Conservation (phyloP, 2,329 filamentous ascomycete genomes). For the Fusarium brachygibbosum region DNA sequence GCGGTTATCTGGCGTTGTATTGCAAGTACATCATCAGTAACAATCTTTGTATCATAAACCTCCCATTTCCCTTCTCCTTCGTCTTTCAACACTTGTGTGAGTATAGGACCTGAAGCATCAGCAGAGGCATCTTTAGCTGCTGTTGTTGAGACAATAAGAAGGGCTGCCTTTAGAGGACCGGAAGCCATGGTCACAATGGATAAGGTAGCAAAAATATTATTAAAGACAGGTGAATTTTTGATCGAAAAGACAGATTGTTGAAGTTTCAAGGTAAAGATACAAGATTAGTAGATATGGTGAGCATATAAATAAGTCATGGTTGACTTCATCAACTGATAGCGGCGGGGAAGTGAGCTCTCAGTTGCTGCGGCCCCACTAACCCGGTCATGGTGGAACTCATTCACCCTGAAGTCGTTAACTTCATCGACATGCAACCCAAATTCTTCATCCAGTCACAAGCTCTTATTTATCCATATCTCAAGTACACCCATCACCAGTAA, state of each 20-base stretch:
- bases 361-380: slow-evolving; percentile 40
- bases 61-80: slow-evolving; percentile 80
- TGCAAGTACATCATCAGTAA: slow-evolving; percentile 78
- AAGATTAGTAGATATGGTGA: not conserved
- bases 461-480: slow-evolving; percentile 11
- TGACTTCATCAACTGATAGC: slow-evolving; percentile 24
- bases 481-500: slow-evolving; percentile 1
- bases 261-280: not conserved
- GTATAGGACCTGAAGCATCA: slow-evolving; percentile 77
- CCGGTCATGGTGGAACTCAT: slow-evolving; percentile 39
- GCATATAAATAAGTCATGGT: slow-evolving; percentile 17
- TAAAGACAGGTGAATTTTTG: not conserved
- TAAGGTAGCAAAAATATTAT: not conserved
- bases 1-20: slow-evolving; percentile 80
- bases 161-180: slow-evolving; percentile 74
- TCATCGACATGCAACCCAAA: slow-evolving; percentile 20
- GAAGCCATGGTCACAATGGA: slow-evolving; percentile 45
- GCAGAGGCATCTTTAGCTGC: slow-evolving; percentile 83
- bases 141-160: slow-evolving; percentile 92
- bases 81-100: slow-evolving; percentile 76
- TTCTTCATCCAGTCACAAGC: slow-evolving; percentile 25
- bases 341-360: slow-evolving; percentile 38
- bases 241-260: not conserved
- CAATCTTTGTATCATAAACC: slow-evolving; percentile 77
- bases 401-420: slow-evolving; percentile 38